These are phyloP conservation scores for Cystobasidium pallidum DNA, from an alignment of 1,284 basidiomycete genomes.

Conservation along the genomic window DNA sequence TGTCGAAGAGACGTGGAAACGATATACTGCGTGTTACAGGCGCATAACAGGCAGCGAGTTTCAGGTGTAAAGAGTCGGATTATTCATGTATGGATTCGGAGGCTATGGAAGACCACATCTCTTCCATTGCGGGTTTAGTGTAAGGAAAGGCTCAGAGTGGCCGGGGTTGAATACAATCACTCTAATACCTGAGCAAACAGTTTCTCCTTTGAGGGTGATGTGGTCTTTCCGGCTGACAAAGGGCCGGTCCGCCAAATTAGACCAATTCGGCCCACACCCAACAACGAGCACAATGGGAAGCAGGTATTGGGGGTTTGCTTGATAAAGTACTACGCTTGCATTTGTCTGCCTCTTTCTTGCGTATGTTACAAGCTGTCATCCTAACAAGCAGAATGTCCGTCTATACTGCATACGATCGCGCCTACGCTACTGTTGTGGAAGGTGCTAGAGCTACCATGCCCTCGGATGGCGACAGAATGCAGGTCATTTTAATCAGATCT, in stretches of 20 bases:
- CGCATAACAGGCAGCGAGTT: conserved; percentile 63
- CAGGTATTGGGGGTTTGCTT: not conserved
- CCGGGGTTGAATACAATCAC: too few relatives aligned
- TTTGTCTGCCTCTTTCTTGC: too few relatives aligned
- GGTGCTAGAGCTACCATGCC: not conserved
- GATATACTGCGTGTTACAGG: conserved; percentile 78
- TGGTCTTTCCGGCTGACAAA: too few relatives aligned
- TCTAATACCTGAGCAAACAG: too few relatives aligned
- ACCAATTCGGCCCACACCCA: not conserved
- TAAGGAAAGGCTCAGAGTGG: too few relatives aligned
- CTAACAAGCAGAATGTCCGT: not conserved
- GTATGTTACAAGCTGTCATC: not conserved
- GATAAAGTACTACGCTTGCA: too few relatives aligned
- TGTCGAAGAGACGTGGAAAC: conserved; percentile 71
- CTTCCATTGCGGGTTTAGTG: too few relatives aligned
- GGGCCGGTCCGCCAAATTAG: too few relatives aligned
- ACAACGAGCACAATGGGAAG: not conserved
- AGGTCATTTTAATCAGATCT: not conserved
- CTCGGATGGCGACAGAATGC: not conserved
- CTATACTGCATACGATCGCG: not conserved
- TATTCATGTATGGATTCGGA: too few relatives aligned
- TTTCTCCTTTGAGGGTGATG: too few relatives aligned
- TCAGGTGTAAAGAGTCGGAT: not conserved
- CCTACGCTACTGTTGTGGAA: conserved; percentile 3
- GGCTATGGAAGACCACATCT: too few relatives aligned